Evolutionary conservation across 495 filamentous ascomycete species (phyloP).

Genomic region (Staphylotrichum tortipilum): DNA sequence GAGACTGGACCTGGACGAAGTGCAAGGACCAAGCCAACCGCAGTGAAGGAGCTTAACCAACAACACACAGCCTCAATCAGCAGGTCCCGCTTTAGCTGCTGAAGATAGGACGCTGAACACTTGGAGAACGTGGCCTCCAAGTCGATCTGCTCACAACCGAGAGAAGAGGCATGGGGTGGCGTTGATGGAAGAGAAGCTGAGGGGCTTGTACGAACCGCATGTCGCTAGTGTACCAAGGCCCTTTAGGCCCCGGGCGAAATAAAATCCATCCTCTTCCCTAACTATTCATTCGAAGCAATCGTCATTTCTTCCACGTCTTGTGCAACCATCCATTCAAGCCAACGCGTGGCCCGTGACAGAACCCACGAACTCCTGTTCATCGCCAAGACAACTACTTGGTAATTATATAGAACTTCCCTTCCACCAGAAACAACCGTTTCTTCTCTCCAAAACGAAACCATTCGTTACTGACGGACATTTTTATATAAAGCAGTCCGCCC

Average conservation of each 20-base stretch:
- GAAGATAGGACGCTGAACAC: constrained; percentile 15
- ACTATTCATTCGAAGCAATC: too few relatives aligned
- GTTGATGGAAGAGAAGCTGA: neutral
- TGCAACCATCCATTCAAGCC: too few relatives aligned
- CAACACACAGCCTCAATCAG: constrained; percentile 7
- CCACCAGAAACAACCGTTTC: too few relatives aligned
- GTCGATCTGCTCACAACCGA: constrained; percentile 9
- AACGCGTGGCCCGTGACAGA: too few relatives aligned
- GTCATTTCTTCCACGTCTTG: too few relatives aligned
- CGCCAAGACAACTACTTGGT: too few relatives aligned
- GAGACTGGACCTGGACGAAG: constrained; percentile 23
- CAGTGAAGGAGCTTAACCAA: constrained; percentile 16
- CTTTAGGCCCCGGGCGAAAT: constrained; percentile 12
- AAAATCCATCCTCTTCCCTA: constrained; percentile 15
- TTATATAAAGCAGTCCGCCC: too few relatives aligned
- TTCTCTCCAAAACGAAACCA: too few relatives aligned
- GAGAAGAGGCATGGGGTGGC: constrained; percentile 8
- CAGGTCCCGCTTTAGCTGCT: constrained; percentile 11
- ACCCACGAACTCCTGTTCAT: too few relatives aligned
- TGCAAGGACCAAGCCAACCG: neutral
- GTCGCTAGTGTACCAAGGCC: neutral
- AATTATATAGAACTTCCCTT: too few relatives aligned
- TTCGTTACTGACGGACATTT: too few relatives aligned
- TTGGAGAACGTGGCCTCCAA: constrained; percentile 14
- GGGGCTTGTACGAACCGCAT: neutral